Evolutionary conservation across 495 filamentous ascomycete species (phyloP), one percentile per base, ranked within the genome.

Genomic region (Penicillium egyptiacum): DNA sequence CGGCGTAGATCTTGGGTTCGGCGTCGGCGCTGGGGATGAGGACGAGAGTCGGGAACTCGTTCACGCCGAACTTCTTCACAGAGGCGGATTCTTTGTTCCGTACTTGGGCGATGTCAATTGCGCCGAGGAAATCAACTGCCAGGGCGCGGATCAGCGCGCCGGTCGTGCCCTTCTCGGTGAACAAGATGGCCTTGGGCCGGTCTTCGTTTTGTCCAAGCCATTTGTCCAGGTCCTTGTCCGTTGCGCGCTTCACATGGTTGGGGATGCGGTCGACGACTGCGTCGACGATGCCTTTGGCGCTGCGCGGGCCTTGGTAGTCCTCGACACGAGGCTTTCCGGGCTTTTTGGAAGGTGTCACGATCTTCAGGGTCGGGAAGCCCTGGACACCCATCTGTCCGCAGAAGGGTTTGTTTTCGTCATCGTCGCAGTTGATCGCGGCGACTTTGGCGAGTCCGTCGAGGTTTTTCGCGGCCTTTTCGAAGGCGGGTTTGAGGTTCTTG

Each of bases 351-450:
- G 94, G 95, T 40, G 84, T 86, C 60, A 98, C 83, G 55, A 96
- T 93, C 81, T 99, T 99, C 53, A 99, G 78, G 1, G 94, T 98
- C 2, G 94, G 94, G 79, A 97, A 99, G 41, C 94, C 94, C 75
- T 96, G 82, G 22, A 99, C 86, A 45, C 93, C 94, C 86, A 97
- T 90, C 50, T 77, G 72, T 39, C 89, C 85, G 71, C 94, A 99
- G 63, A 98, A 82, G 4, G 80, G 78, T 73, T 98, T 98, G 79
- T 99, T 99, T 50, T 79, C 78, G 40, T 98, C 95, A 25, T 96
- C 92, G 61, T 98, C 94, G 74, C 94, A 99, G 71, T 99, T 90
- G 61, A 99, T 80, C 31, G 94, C 94, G 12, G 89, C 95, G 28
- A 98, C 93, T 64, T 96, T 94, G 53, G 91, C 94, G 28, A 99